phyloP scores from a whole-genome alignment of 768 basidiomycete species.

The Rubroboletus pulcherrimus region DNA sequence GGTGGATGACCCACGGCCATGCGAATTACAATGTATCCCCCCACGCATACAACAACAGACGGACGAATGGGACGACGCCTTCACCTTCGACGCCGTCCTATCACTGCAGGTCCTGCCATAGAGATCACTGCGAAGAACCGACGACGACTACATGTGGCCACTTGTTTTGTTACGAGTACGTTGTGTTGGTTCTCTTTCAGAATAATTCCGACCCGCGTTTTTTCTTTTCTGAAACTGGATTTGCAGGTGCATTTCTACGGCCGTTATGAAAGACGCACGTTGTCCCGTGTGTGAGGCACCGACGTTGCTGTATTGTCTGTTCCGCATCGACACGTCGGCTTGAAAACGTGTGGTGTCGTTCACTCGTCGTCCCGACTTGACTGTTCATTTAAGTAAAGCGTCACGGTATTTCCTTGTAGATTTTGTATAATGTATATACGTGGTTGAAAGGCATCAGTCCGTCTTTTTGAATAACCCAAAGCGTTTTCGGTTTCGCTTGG shows the following conservation, averaged over 20 bases:
- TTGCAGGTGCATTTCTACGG: conserved; percentile 50
- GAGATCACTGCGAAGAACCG: conserved; percentile 47
- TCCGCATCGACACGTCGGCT: conserved; percentile 43
- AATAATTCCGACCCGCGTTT: background rate
- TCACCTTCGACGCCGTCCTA: conserved; percentile 16
- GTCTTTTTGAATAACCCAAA: conserved; percentile 35
- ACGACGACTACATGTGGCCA: conserved; percentile 65
- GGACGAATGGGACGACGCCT: background rate
- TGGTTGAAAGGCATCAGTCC: background rate
- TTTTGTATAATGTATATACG: background rate
- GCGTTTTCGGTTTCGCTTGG: conserved; percentile 50
- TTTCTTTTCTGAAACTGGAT: background rate
- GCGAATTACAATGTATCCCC: background rate
- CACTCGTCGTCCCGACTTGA: background rate
- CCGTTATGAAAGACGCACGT: conserved; percentile 41
- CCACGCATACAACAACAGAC: conserved; percentile 9
- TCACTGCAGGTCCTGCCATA: conserved; percentile 50
- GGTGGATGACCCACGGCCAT: conserved; percentile 9
- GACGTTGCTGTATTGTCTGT: conserved; percentile 53
- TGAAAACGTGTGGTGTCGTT: conserved; percentile 5
- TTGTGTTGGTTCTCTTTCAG: background rate
- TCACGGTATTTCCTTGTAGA: background rate
- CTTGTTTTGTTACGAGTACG: conserved; percentile 51
- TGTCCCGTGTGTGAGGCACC: conserved; percentile 55
- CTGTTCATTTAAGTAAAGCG: background rate